These are phyloP conservation scores for Eucalyptus shirleyi DNA, from an alignment of 345 rosid genomes.

Conservation along the genomic window DNA sequence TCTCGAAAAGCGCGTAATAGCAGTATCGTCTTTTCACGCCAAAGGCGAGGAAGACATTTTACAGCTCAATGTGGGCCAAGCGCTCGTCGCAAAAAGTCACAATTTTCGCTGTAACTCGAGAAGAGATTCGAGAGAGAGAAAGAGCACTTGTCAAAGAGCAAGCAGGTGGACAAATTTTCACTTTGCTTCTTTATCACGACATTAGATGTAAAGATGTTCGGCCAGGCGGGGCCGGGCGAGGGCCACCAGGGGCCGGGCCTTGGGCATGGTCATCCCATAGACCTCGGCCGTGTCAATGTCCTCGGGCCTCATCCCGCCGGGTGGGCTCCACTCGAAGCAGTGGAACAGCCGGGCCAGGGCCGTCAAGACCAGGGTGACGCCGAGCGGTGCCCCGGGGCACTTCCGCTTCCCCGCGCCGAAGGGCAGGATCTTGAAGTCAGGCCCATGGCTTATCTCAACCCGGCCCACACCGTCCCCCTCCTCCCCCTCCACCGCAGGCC, in stretches of 20 bases:
- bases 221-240: constrained; percentile 54
- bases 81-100: neutral
- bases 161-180: neutral
- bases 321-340: constrained; percentile 69
- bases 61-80: neutral
- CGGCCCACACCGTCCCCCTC: constrained; percentile 34
- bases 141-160: neutral
- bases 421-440: constrained; percentile 79
- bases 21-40: neutral
- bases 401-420: constrained; percentile 87
- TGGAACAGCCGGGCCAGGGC: constrained; percentile 88
- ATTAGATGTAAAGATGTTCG: constrained; percentile 22
- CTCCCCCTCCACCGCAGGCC: neutral
- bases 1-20: neutral
- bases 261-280: constrained; percentile 97
- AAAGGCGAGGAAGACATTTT: neutral
- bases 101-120: neutral
- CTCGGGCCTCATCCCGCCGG: constrained; percentile 26
- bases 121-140: neutral
- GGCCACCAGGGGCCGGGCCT: constrained; percentile 57
- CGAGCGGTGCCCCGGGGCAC: constrained; percentile 93
- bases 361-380: constrained; percentile 69
- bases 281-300: constrained; percentile 54
- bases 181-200: neutral
- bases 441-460: constrained; percentile 89